phyloP scores from a whole-genome alignment of 768 basidiomycete genomes.

The Mycena rosella region DNA sequence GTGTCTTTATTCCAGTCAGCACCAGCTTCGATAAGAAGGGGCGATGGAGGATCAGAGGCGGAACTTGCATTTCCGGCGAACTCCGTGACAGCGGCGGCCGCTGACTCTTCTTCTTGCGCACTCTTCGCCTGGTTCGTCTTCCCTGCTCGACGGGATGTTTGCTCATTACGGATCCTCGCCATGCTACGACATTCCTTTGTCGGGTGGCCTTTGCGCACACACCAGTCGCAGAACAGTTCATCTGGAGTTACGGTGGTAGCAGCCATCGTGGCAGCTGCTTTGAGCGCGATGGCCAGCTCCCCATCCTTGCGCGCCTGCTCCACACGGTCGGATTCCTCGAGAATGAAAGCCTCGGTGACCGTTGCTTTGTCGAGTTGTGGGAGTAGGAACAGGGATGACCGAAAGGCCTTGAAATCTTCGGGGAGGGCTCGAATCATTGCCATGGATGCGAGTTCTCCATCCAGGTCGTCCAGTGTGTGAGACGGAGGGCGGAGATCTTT shows the following conservation, averaged over 20 bases:
- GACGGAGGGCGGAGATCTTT: no score
- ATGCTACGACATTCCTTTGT: constrained; percentile 24
- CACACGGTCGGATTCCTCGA: constrained; percentile 19
- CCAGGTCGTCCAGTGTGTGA: no score
- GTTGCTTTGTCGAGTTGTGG: constrained; percentile 26
- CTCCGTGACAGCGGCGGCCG: constrained; percentile 17
- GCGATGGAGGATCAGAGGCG: constrained; percentile 6
- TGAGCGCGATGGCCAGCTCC: not conserved
- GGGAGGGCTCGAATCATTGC: no score
- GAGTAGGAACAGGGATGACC: constrained; percentile 28
- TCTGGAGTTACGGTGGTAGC: not conserved
- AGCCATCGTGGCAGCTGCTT: not conserved
- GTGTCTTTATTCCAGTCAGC: constrained; percentile 46
- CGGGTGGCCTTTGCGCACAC: constrained; percentile 7
- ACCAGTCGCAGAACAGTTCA: constrained; percentile 23
- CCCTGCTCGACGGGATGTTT: not conserved
- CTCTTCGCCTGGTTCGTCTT: not conserved
- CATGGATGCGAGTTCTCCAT: no score
- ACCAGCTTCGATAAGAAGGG: constrained; percentile 26
- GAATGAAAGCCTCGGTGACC: constrained; percentile 25
- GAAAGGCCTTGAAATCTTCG: no score
- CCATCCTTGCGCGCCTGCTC: not conserved
- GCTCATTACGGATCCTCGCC: not conserved
- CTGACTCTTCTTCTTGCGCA: constrained; percentile 2
- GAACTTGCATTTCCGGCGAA: constrained; percentile 36